Conservation (phyloP, 179 eudicot species). For the Actinidia arguta region DNA sequence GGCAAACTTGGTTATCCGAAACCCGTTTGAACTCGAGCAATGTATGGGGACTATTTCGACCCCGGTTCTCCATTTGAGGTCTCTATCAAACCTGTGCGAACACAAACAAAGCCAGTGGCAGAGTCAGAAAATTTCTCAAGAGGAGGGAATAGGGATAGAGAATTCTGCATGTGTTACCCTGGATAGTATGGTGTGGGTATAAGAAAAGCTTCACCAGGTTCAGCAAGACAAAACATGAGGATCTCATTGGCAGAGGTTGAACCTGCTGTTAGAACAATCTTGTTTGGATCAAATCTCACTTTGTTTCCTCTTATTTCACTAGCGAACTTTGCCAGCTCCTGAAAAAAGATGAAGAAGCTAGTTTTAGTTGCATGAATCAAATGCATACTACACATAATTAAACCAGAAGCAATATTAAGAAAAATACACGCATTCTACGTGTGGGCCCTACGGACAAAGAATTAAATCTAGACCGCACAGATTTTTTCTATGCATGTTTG, state of each 20-base stretch:
- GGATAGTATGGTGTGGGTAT: conserved; percentile 61
- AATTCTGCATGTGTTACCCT: conserved; percentile 41
- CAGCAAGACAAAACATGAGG: conserved; percentile 59
- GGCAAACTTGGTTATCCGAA: conserved; percentile 39
- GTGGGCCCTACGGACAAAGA: too few relatives aligned
- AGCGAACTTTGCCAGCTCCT: conserved; percentile 52
- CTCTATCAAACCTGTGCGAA: conserved; percentile 50
- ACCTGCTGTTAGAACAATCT: conserved; percentile 55
- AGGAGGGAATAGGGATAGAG: background rate
- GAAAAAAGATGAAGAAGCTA: too few relatives aligned
- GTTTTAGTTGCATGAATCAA: too few relatives aligned
- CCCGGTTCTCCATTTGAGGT: conserved; percentile 58
- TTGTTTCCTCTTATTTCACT: conserved; percentile 45
- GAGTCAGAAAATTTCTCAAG: background rate
- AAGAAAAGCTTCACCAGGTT: conserved; percentile 55
- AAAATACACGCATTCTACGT: too few relatives aligned
- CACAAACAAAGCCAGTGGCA: background rate
- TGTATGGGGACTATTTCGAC: conserved; percentile 54
- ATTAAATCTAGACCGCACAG: too few relatives aligned
- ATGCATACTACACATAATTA: too few relatives aligned
- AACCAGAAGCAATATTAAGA: too few relatives aligned
- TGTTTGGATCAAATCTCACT: conserved; percentile 44
- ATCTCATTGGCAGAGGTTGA: conserved; percentile 60
- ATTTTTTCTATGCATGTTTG: too few relatives aligned
- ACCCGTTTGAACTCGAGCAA: conserved; percentile 38